Base-by-base conservation (phyloP, 352 stramenopile species). In the Globisporangium yorkense region DNA sequence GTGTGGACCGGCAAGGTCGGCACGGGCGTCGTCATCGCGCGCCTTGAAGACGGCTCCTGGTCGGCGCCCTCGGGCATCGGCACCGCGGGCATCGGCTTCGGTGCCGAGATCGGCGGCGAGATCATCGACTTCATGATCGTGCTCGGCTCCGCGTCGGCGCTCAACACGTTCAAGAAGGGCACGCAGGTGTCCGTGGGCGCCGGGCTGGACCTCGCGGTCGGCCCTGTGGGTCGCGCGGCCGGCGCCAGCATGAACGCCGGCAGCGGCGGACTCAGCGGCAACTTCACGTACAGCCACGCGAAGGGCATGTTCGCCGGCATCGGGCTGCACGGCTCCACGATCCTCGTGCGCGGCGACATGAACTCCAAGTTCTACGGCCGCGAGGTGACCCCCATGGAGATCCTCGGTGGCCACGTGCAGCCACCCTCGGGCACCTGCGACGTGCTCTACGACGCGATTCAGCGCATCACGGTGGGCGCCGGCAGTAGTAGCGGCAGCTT, bases 71-170 rank as follows among this genome's bases (percentile, higher is more conserved):
- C 84, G 31, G 84, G 79, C 31, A 93, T 96, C 55, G 84, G 82
- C 46, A 92, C 83, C 2, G 84, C 81, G 24, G 84, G 86, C 31
- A 56, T 95, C 21, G 86, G 86, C 62, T 92, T 94, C 61, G 84
- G 84, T 51, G 82, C 82, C 3, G 82, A 94, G 59, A 88, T 92
- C 46, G 86, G 86, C 45, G 86, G 84, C 15, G 86, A 95, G 57
- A 87, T 95, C 63, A 78, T 93, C 60, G 84, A 96, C 48, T 96
- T 94, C 50, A 90, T 96, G 78, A 96, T 96, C 66, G 69, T 96
- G 3, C 64, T 96, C 44, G 82, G 84, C 68, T 94, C 86, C 0
- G 62, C 58, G 4, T 72, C 61, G 41, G 81, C 85, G 43, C 75
- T 95, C 44, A 77, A 86, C 27, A 90, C 77, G 43, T 95, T 95